Conservation (phyloP, 768 basidiomycete species). For the Boletus rubescentipes region DNA sequence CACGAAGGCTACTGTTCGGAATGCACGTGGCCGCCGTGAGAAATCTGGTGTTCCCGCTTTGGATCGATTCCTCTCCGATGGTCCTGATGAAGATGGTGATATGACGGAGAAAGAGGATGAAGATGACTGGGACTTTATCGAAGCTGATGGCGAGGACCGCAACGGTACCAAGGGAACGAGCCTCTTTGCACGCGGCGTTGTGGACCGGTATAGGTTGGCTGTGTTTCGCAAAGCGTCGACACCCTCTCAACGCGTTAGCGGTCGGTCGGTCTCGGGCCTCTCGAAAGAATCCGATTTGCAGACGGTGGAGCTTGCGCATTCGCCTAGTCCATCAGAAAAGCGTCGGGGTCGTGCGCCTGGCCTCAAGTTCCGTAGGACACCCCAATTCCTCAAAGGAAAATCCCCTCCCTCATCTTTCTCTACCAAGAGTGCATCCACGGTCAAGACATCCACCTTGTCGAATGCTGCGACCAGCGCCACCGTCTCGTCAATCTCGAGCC, state of each 20-base stretch:
- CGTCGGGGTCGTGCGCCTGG: slow-evolving; percentile 69
- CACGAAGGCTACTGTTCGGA: slow-evolving; percentile 24
- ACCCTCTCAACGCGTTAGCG: slow-evolving; percentile 46
- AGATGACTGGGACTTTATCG: slow-evolving; percentile 91
- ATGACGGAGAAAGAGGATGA: slow-evolving; percentile 54
- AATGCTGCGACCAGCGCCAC: slow-evolving; percentile 39
- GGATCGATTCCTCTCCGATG: slow-evolving; percentile 68
- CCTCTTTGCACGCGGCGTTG: slow-evolving; percentile 88
- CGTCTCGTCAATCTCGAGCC: slow-evolving; percentile 39
- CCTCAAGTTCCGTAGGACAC: slow-evolving; percentile 70
- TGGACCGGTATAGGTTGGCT: slow-evolving; percentile 81
- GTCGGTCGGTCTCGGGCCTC: slow-evolving; percentile 55
- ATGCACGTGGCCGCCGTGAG: slow-evolving; percentile 56
- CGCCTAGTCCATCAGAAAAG: slow-evolving; percentile 48
- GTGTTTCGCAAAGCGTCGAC: slow-evolving; percentile 85
- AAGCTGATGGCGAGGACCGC: slow-evolving; percentile 78
- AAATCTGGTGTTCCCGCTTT: slow-evolving; percentile 82
- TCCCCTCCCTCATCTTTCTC: slow-evolving; percentile 50
- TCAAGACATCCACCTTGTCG: slow-evolving; percentile 43
- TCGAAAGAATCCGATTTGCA: slow-evolving; percentile 54
- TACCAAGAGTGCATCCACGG: slow-evolving; percentile 28
- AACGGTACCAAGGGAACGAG: slow-evolving; percentile 80
- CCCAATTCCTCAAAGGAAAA: slow-evolving; percentile 73
- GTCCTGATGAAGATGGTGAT: slow-evolving; percentile 42
- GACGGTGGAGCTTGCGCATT: slow-evolving; percentile 38